Conservation (phyloP, 805 yeast genomes). For the Spathaspora girioi region DNA sequence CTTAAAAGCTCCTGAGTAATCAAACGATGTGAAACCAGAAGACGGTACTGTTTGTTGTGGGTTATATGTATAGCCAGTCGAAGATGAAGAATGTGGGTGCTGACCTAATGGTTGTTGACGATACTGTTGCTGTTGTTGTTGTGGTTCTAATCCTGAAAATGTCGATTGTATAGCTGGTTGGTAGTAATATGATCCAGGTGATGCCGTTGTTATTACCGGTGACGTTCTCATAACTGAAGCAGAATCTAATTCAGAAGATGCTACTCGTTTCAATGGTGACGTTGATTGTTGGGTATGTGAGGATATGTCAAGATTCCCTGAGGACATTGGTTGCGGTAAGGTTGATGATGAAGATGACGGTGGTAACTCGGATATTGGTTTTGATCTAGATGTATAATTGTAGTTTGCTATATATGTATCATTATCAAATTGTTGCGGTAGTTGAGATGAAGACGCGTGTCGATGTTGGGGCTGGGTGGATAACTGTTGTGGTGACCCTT, state of each 20-base stretch:
- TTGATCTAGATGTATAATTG: neutral
- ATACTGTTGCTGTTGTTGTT: slow-evolving; percentile 5
- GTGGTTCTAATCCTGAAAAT: slow-evolving; percentile 1
- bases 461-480: slow-evolving; percentile 2
- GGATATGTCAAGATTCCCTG: neutral
- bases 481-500: neutral
- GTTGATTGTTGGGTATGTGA: slow-evolving; percentile 1
- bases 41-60: neutral
- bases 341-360: slow-evolving; percentile 2
- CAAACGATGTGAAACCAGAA: neutral
- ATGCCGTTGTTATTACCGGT: neutral
- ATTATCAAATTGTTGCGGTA: slow-evolving; percentile 5
- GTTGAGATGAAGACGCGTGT: neutral
- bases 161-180: slow-evolving; percentile 1
- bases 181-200: slow-evolving; percentile 3
- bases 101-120: neutral
- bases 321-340: neutral
- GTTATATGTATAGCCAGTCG: slow-evolving; percentile 1
- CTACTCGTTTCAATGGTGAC: slow-evolving; percentile 8
- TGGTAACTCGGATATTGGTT: neutral
- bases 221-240: neutral
- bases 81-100: slow-evolving; percentile 1
- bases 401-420: slow-evolving; percentile 8
- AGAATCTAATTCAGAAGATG: slow-evolving; percentile 6
- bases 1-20: neutral